Evolutionary conservation across 2,329 filamentous ascomycete species (phyloP), one percentile per base, ranked within the genome.

Genomic region (Venturia carpophila): DNA sequence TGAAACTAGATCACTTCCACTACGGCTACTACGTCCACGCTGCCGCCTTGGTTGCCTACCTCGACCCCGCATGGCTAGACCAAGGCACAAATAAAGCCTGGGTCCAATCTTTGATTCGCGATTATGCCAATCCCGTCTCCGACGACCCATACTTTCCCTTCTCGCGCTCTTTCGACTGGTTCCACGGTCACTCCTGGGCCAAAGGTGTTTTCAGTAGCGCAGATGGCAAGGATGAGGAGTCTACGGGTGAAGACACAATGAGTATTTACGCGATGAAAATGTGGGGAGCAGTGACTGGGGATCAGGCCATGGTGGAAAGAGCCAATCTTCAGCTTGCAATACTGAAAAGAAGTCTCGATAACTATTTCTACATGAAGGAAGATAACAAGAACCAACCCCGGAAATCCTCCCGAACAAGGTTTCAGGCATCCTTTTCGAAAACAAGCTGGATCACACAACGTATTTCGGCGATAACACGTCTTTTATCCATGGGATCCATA

Each of bases 141-240:
- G 74, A 82, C n/a, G 92, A 96, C 72, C 80, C 82, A 34, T 97
- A 95, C 75, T 66, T 66, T 24, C 65, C 65, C 9, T 87, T 91
- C 69, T 92, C 84, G 67, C 84, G 94, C 60, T 84, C 81, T 65
- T 97, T 97, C 72, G 94, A 97, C 76, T 97, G 91, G 91, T 97
- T 87, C 75, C 87, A 95, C 71, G 94, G 93, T 1, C 94, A 97
- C 80, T 92, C 88, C 66, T 97, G 93, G 91, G 92, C 93, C 1
- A 91, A 90, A 64, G 90, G 90, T 0, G 76, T 93, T 6, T 90
- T 85, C 70, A 84, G 89, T 67, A 81, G 83, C 42, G 79, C 79
- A 64, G 89, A 93, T 73, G 90, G 90, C 67, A 92, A 92, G 77
- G 85, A 93, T 73, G 84, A 92, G 76, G 93, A 97, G 75, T 93